These are phyloP conservation scores for Trametes coccinea DNA, from an alignment of 768 basidiomycete species.

Conservation along the genomic window DNA sequence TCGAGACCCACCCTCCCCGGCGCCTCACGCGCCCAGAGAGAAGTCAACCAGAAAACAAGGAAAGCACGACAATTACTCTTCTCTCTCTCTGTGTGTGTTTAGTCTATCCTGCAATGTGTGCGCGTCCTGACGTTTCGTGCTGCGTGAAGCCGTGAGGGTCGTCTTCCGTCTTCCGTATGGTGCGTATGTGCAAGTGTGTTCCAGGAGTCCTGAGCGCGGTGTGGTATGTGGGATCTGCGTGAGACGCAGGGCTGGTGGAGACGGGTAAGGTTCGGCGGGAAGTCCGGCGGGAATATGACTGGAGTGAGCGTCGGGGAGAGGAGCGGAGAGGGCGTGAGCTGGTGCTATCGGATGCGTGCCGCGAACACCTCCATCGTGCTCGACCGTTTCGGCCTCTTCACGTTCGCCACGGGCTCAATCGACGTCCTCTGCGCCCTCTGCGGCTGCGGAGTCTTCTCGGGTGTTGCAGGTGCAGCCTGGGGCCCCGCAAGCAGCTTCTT, in stretches of 20 bases:
- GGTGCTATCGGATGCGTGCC: slow-evolving; percentile 5
- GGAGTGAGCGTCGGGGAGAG: neutral
- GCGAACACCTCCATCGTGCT: slow-evolving; percentile 10
- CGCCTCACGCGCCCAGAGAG: no score
- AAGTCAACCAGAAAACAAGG: no score
- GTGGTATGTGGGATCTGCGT: neutral
- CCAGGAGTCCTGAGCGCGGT: neutral
- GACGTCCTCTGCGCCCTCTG: neutral
- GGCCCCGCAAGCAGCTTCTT: slow-evolving; percentile 8
- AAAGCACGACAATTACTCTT: neutral
- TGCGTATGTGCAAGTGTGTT: neutral
- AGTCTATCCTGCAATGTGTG: neutral
- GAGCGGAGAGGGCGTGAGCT: neutral
- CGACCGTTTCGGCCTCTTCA: neutral
- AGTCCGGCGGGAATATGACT: no score
- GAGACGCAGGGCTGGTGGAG: neutral
- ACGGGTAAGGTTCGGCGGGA: neutral
- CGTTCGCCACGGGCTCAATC: neutral
- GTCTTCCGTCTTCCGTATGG: neutral
- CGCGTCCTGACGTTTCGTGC: slow-evolving; percentile 4
- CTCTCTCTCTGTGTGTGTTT: neutral
- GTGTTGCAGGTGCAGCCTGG: neutral
- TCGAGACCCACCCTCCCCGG: neutral
- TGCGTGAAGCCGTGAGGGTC: slow-evolving; percentile 7
- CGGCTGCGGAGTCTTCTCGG: neutral